A percentile compares a stretch with the other conserved stretches of the same genome.
Conservation (phyloP, 1,284 basidiomycete species). For the Ustilago lituana region DNA sequence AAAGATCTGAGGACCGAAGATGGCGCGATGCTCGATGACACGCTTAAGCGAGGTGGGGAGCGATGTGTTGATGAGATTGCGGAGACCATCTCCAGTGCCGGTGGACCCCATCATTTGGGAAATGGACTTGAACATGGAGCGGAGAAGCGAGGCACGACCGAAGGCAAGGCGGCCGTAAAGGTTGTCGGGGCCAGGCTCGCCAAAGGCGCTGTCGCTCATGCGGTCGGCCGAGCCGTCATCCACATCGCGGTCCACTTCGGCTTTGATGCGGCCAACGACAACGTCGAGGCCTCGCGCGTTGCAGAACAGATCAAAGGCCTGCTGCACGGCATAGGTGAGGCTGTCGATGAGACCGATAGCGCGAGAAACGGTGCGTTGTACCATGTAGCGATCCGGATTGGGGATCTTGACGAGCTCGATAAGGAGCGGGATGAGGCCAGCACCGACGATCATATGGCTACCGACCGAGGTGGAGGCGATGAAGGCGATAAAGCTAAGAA, state of each 20-base stretch:
- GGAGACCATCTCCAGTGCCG: constrained; percentile 85
- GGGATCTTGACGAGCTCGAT: constrained; percentile 52
- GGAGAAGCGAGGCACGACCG: constrained; percentile 73
- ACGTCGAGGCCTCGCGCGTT: constrained; percentile 84
- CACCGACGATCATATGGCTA: constrained; percentile 93
- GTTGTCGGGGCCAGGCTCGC: constrained; percentile 45
- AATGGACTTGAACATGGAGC: constrained; percentile 89
- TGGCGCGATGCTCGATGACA: constrained; percentile 81
- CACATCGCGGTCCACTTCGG: constrained; percentile 57
- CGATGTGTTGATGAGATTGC: constrained; percentile 91
- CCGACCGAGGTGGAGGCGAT: constrained; percentile 84
- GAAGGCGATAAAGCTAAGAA: constrained; percentile 86
- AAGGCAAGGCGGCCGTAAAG: constrained; percentile 61
- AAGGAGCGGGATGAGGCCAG: constrained; percentile 89
- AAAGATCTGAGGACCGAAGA: constrained; percentile 88
- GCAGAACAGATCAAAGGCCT: constrained; percentile 87
- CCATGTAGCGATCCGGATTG: constrained; percentile 53
- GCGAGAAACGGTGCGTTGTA: constrained; percentile 64
- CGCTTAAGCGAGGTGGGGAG: constrained; percentile 86
- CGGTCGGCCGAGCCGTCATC: constrained; percentile 36
- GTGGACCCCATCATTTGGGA: constrained; percentile 97
- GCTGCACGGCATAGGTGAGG: constrained; percentile 86
- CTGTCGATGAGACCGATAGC: constrained; percentile 92
- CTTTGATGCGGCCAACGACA: constrained; percentile 83
- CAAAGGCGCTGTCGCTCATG: constrained; percentile 72